These are phyloP conservation scores for Phoenix dactylifera DNA, from an alignment of 176 grass and related monocot species.

Conservation along the genomic window DNA sequence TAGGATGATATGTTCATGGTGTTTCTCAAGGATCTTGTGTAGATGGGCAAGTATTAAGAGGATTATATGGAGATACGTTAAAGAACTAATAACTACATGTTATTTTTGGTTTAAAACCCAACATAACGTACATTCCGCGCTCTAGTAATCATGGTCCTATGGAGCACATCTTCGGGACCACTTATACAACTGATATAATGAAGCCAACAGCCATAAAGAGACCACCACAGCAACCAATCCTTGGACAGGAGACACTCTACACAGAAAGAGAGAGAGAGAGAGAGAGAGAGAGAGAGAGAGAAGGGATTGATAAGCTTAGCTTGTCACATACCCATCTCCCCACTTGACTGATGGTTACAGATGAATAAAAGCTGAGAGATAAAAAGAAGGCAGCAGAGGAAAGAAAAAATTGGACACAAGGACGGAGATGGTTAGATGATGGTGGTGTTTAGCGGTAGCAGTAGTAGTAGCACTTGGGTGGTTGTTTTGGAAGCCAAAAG, in stretches of 20 bases:
- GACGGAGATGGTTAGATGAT: constrained; percentile 6
- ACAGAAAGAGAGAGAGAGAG: constrained; percentile 10
- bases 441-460: too few relatives aligned
- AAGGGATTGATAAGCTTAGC: constrained; percentile 24
- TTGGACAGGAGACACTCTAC: background rate
- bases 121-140: background rate
- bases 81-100: too few relatives aligned
- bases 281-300: constrained; percentile 19
- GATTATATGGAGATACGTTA: too few relatives aligned
- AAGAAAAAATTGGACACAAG: constrained; percentile 11
- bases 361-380: constrained; percentile 32
- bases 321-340: constrained; percentile 33
- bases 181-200: constrained; percentile 39
- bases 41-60: too few relatives aligned
- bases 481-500: too few relatives aligned
- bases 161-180: constrained; percentile 19
- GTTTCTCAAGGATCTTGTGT: too few relatives aligned
- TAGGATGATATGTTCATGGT: too few relatives aligned
- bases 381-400: constrained; percentile 22
- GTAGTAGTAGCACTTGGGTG: too few relatives aligned
- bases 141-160: constrained; percentile 15
- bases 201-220: constrained; percentile 43
- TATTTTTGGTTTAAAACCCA: constrained; percentile 1
- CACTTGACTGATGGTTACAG: constrained; percentile 41
- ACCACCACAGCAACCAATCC: constrained; percentile 18